Percentiles rank a stretch among this genome's conserved stretches.
Evolutionary conservation across 495 filamentous ascomycete genomes (phyloP).

Genomic region (Friedmanniomyces endolithicus): DNA sequence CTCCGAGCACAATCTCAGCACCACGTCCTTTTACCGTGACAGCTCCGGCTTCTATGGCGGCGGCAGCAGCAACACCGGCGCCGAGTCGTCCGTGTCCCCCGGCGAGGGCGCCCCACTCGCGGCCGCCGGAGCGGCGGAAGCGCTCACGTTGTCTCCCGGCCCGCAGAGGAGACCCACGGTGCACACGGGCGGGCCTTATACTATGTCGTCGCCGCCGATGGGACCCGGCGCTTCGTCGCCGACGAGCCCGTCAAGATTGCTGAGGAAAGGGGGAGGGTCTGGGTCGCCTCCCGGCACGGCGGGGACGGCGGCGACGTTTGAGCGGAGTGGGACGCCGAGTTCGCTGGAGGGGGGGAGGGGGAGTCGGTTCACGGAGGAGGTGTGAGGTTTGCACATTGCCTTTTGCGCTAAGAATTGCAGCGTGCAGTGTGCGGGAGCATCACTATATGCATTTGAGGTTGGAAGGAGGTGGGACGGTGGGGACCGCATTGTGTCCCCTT

Average conservation of each 20-base stretch:
- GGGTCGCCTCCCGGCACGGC: neutral
- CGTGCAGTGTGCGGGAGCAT: too few species aligned
- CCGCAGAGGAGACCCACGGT: conserved; percentile 20
- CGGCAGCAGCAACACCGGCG: conserved; percentile 7
- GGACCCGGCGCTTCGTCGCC: neutral
- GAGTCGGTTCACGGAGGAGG: conserved; percentile 16
- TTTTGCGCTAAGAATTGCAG: too few species aligned
- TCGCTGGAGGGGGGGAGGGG: neutral
- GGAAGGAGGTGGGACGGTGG: too few species aligned
- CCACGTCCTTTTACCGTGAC: conserved; percentile 15
- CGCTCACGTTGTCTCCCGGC: conserved; percentile 18
- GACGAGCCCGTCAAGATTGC: neutral
- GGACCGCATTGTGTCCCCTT: neutral
- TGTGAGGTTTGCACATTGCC: conserved; percentile 11
- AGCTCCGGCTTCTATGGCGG: conserved; percentile 19
- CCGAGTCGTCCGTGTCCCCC: neutral
- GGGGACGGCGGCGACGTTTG: neutral
- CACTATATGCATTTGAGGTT: too few species aligned
- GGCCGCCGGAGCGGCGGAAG: neutral
- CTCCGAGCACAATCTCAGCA: conserved; percentile 6
- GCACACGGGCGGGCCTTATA: conserved; percentile 16
- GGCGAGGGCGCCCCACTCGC: neutral
- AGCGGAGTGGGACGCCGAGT: conserved; percentile 10
- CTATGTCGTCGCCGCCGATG: conserved; percentile 6
- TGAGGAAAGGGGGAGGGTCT: neutral